These are phyloP conservation scores for Venturia pyrina DNA, from an alignment of 2,329 filamentous ascomycete genomes.

Conservation along the genomic window DNA sequence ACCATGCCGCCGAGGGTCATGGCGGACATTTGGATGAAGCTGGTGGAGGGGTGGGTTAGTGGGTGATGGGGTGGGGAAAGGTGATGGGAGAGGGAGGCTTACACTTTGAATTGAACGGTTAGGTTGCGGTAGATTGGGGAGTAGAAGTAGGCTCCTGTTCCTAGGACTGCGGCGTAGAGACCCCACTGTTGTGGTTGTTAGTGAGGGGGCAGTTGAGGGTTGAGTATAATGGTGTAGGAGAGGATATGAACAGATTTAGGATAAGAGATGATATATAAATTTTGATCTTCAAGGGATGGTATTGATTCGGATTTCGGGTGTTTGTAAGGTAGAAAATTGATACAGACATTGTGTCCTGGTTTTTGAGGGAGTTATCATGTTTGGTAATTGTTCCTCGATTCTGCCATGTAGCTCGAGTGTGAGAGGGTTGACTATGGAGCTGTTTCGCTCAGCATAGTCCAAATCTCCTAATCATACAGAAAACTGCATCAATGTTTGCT, in stretches of 20 bases:
- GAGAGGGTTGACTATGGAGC: no score
- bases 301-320: no score
- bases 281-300: no score
- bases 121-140: slow-evolving; percentile 64
- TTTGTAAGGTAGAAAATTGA: no score
- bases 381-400: no score
- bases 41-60: slow-evolving; percentile 24
- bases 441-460: no score
- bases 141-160: slow-evolving; percentile 50
- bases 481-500: no score
- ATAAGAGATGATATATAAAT: background rate
- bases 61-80: background rate
- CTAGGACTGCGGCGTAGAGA: slow-evolving; percentile 51
- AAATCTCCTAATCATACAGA: no score
- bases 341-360: no score
- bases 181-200: slow-evolving; percentile 48
- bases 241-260: background rate
- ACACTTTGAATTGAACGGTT: slow-evolving; percentile 72
- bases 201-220: background rate
- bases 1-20: slow-evolving; percentile 74
- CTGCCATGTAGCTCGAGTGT: no score
- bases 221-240: no score
- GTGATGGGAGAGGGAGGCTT: slow-evolving; percentile 22
- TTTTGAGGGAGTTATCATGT: no score
- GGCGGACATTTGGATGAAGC: slow-evolving; percentile 74